These are phyloP conservation scores for Penicillium sp. DNA, from an alignment of 2,329 filamentous ascomycete genomes.

Conservation along the genomic window DNA sequence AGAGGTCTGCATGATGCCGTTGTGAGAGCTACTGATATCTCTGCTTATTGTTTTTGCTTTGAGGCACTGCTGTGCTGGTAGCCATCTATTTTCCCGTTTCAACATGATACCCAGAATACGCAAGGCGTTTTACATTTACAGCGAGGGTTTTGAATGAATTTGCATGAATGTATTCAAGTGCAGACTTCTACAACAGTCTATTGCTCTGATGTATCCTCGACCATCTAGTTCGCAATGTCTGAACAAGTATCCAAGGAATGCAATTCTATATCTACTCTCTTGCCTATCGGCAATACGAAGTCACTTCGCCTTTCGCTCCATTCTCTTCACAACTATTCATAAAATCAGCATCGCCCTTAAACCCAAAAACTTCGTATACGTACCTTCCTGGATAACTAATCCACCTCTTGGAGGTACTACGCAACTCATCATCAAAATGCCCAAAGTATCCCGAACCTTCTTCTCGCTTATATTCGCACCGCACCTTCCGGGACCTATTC, in stretches of 20 bases:
- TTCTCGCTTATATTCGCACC: background rate
- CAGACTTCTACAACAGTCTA: background rate
- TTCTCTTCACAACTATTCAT: background rate
- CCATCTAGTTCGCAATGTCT: background rate
- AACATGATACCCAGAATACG: slow-evolving; percentile 22
- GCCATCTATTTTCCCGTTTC: background rate
- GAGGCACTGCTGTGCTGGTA: too few species aligned
- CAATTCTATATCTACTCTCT: background rate
- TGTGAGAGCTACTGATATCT: background rate
- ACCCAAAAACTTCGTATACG: too few species aligned
- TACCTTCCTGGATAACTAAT: background rate
- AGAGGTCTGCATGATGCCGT: slow-evolving; percentile 27
- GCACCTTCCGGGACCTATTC: background rate
- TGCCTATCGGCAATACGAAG: background rate
- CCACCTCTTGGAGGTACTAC: background rate
- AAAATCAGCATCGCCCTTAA: background rate
- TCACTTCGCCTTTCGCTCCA: background rate
- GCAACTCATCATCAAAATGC: background rate
- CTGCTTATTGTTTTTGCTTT: background rate
- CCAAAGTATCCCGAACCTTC: too few species aligned
- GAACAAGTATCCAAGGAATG: background rate
- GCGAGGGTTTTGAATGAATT: too few species aligned
- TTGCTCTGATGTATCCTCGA: background rate
- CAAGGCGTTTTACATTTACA: background rate
- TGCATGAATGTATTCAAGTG: background rate